Evolutionary conservation across 164 flowering plant species (phyloP), one percentile per base, ranked within the genome.

Genomic region (Sedum album): DNA sequence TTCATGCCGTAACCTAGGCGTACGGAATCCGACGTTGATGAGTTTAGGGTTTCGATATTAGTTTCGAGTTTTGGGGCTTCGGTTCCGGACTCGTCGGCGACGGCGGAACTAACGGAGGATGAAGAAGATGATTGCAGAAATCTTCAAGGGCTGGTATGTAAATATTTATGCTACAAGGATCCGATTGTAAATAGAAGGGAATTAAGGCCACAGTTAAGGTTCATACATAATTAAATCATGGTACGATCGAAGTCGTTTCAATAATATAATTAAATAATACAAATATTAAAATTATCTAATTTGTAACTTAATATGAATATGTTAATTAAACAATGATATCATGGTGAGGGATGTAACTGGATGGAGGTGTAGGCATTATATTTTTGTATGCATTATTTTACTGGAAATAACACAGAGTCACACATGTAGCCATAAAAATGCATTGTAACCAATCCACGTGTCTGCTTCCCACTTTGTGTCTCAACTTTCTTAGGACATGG

Each of bases 401-500:
- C 1, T 57, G 33, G 31, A 28, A 30, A 57, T 57, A 31, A 57
- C 62, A 57, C 62, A 7, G 31, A 57, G 20, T 20, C 62, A 57
- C 62, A 57, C 33, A 28, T 25, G 31, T 57, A 57, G 26, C 1
- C 62, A 26, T 28, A 10, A 30, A 57, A 57, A 26, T 57, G 62
- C 61, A 2, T 10, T 26, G 61, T 55, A 28, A 25, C 31, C 26
- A n/a, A 55, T 28, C 62, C 62, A 57, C 62, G 62, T 57, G 62
- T 57, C 62, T 28, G 62, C 62, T 57, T 57, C 35, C 62, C 62
- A 26, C 18, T 57, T 57, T 15, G 31, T 28, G 35, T 26, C 33
- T 57, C 62, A 4, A 28, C 62, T 57, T 57, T 57, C 62, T 57
- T 26, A 55, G 61, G 31, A 26, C 61, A 55, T 23, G 61, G 61